These are phyloP conservation scores for Echeveria elegans DNA, from an alignment of 164 flowering plant genomes.

Conservation along the genomic window DNA sequence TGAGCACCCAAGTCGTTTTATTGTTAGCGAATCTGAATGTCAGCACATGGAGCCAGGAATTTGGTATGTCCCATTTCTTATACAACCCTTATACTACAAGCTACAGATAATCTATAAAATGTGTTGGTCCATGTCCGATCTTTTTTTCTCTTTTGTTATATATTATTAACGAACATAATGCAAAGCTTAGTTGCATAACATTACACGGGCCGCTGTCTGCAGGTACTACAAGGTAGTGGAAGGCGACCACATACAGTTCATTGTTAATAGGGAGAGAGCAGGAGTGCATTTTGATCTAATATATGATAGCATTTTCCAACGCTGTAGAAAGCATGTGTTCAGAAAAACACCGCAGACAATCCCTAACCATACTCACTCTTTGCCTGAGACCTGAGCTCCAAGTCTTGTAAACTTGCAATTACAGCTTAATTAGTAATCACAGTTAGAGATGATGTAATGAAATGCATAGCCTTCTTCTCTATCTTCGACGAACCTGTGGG, in stretches of 20 bases:
- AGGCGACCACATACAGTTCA: constrained; percentile 87
- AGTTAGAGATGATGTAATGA: too few relatives aligned
- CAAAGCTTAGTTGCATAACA: not conserved
- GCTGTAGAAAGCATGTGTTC: constrained; percentile 85
- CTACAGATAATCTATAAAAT: too few relatives aligned
- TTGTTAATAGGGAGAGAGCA: constrained; percentile 84
- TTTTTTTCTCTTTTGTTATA: too few relatives aligned
- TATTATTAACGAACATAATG: too few relatives aligned
- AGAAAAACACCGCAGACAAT: constrained; percentile 43
- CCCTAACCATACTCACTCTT: constrained; percentile 39
- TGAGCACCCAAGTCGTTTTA: constrained; percentile 73
- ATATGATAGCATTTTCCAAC: constrained; percentile 83
- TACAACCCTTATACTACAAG: not conserved
- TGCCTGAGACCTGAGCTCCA: too few relatives aligned
- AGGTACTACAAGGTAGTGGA: constrained; percentile 97
- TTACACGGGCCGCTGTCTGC: constrained; percentile 15
- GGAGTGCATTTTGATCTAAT: constrained; percentile 85
- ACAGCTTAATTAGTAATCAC: too few relatives aligned
- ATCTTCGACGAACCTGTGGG: too few relatives aligned
- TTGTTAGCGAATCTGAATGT: constrained; percentile 65
- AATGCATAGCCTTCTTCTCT: too few relatives aligned
- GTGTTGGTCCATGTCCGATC: too few relatives aligned
- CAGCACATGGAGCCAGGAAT: constrained; percentile 83
- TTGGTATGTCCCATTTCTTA: constrained; percentile 55
- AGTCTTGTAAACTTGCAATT: too few relatives aligned